Percentiles rank a stretch among this genome's conserved stretches.
These are phyloP conservation scores for Penicillium lividum DNA, from an alignment of 495 filamentous ascomycete genomes.

Conservation along the genomic window DNA sequence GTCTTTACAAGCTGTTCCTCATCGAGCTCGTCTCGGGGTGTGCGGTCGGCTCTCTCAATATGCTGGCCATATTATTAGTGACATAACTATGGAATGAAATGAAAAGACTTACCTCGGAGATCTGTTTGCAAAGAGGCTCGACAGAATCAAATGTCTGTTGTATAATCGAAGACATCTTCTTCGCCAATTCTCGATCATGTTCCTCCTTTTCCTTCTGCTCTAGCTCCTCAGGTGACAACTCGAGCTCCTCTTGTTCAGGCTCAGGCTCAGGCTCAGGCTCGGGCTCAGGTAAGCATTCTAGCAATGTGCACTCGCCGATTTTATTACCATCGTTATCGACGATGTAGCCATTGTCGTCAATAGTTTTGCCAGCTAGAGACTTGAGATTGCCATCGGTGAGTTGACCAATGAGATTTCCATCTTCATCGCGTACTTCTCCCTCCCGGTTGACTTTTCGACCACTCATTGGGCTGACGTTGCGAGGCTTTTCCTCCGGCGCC, in stretches of 20 bases:
- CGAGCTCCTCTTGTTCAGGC: not conserved
- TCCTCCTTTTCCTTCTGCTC: conserved; percentile 52
- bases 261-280: not conserved
- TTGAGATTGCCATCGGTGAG: conserved; percentile 69
- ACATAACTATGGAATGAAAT: conserved; percentile 1
- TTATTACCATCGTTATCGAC: not conserved
- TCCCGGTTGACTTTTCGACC: conserved; percentile 74
- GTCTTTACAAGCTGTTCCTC: conserved; percentile 79
- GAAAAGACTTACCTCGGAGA: conserved; percentile 63
- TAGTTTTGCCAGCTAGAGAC: conserved; percentile 60
- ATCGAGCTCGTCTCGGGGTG: conserved; percentile 78
- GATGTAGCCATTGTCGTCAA: not conserved
- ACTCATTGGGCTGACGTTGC: conserved; percentile 62
- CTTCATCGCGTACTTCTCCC: conserved; percentile 68
- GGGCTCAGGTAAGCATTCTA: not conserved
- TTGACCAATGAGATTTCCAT: conserved; percentile 72
- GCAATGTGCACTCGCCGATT: not conserved
- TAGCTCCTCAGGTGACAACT: conserved; percentile 18
- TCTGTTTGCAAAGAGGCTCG: conserved; percentile 77
- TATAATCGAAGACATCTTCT: conserved; percentile 69
- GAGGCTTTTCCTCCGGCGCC: conserved; percentile 65
- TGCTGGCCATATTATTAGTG: conserved; percentile 41
- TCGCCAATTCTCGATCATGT: conserved; percentile 64
- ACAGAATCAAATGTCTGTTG: conserved; percentile 75
- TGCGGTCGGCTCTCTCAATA: conserved; percentile 74